phyloP scores from a whole-genome alignment of 306 rosid genomes.

The Luffa acutangula region DNA sequence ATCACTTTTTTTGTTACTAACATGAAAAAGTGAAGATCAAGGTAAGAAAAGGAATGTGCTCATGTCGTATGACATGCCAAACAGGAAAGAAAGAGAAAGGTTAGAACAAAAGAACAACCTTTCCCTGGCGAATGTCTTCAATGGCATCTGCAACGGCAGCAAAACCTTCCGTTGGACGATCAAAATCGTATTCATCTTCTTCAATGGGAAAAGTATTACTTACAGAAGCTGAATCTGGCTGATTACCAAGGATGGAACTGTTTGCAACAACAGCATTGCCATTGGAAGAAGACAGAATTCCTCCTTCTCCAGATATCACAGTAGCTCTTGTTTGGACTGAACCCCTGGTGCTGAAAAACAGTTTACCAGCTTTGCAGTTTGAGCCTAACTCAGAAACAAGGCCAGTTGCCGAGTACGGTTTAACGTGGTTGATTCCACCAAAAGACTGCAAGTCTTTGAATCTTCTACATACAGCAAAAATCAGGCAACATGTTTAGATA shows the following conservation, averaged over 20 bases:
- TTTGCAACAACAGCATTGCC: conserved; percentile 16
- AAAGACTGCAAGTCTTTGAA: conserved; percentile 32
- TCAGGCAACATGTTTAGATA: not conserved
- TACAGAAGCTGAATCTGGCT: conserved; percentile 20
- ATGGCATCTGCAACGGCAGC: conserved; percentile 74
- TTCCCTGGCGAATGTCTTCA: conserved; percentile 79
- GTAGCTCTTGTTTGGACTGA: conserved; percentile 32
- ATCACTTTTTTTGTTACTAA: conserved; percentile 3
- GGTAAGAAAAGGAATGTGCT: not conserved
- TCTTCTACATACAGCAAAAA: conserved; percentile 26
- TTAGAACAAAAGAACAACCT: conserved; percentile 32
- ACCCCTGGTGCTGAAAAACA: conserved; percentile 21
- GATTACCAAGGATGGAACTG: conserved; percentile 15
- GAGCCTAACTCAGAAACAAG: conserved; percentile 20
- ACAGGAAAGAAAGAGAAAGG: conserved; percentile 1
- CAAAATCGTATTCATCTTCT: conserved; percentile 47
- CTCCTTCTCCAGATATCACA: conserved; percentile 41
- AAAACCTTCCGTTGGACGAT: conserved; percentile 56
- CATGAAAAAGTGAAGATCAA: not conserved
- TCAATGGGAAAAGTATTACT: conserved; percentile 30
- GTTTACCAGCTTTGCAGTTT: conserved; percentile 26
- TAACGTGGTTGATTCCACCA: conserved; percentile 17
- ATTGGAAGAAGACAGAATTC: conserved; percentile 34
- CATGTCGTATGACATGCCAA: not conserved
- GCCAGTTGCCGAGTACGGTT: conserved; percentile 11